These are phyloP conservation scores for Psilocybe cyanescens DNA, from an alignment of 768 basidiomycete species.

Conservation along the genomic window DNA sequence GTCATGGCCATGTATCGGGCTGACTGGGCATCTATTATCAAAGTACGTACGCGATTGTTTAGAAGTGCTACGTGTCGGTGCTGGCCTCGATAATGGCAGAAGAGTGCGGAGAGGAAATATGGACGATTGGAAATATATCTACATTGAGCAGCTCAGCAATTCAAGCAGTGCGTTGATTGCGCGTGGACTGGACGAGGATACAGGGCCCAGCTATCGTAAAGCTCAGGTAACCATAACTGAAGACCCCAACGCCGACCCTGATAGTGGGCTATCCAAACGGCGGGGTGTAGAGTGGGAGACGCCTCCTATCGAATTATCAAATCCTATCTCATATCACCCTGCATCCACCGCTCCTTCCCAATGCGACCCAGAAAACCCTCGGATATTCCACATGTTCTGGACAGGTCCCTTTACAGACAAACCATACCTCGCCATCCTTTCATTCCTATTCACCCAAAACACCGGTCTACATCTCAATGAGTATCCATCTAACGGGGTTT, in stretches of 20 bases:
- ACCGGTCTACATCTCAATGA: constrained; percentile 73
- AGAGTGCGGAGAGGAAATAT: constrained; percentile 74
- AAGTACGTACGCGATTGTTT: constrained; percentile 98
- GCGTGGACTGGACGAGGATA: constrained; percentile 36
- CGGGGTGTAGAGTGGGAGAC: constrained; percentile 65
- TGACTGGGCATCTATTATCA: constrained; percentile 13
- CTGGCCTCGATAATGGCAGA: constrained; percentile 82
- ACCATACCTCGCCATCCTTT: constrained; percentile 92
- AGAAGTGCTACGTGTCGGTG: constrained; percentile 91
- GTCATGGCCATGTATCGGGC: constrained; percentile 5
- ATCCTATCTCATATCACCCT: constrained; percentile 56
- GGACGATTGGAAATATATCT: constrained; percentile 90
- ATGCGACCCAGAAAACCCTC: constrained; percentile 86
- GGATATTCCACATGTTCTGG: constrained; percentile 99
- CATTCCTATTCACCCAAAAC: constrained; percentile 96
- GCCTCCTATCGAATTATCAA: constrained; percentile 49
- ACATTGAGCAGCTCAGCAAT: constrained; percentile 59
- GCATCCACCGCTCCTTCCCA: constrained; percentile 58
- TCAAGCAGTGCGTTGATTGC: constrained; percentile 25
- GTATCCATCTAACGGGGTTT: constrained; percentile 54
- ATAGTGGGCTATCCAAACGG: constrained; percentile 60
- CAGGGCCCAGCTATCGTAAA: constrained; percentile 35
- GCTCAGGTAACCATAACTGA: constrained; percentile 15
- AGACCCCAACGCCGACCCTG: constrained; percentile 43
- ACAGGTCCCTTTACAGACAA: constrained; percentile 98